Conservation (phyloP, 345 rosid species). For the Euphorbia pulcherrima region DNA sequence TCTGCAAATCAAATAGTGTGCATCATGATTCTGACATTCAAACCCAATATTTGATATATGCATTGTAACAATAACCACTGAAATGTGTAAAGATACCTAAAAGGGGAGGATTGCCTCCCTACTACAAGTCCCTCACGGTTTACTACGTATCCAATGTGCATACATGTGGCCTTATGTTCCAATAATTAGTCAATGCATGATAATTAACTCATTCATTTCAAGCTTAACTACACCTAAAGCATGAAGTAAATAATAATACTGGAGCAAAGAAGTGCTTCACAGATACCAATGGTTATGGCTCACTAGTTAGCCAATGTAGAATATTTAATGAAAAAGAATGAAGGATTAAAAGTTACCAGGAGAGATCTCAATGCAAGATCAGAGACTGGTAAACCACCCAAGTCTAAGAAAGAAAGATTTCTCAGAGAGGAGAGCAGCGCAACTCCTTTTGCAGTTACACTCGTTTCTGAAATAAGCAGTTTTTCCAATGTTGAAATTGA, state of each 20-base stretch:
- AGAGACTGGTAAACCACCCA: conserved; percentile 87
- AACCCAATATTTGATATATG: background rate
- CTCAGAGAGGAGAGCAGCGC: conserved; percentile 59
- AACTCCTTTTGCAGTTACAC: conserved; percentile 56
- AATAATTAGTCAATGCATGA: background rate
- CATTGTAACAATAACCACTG: background rate
- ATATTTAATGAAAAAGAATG: background rate
- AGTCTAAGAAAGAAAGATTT: conserved; percentile 53
- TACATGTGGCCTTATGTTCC: background rate
- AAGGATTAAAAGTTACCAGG: conserved; percentile 42
- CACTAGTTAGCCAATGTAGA: background rate
- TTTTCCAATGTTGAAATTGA: conserved; percentile 61
- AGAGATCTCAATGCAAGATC: conserved; percentile 59
- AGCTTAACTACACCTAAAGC: background rate
- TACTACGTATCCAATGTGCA: background rate
- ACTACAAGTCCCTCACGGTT: too few species aligned
- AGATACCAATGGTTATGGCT: background rate
- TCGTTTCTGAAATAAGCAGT: conserved; percentile 61
- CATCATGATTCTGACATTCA: background rate
- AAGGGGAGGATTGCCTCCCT: background rate
- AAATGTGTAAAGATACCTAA: background rate
- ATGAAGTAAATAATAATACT: too few species aligned
- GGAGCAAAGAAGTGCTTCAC: background rate
- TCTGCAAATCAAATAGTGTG: background rate
- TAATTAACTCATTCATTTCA: background rate